Evolutionary conservation across 305 asterid genomes (phyloP).

Genomic region (Ilex paraguariensis): DNA sequence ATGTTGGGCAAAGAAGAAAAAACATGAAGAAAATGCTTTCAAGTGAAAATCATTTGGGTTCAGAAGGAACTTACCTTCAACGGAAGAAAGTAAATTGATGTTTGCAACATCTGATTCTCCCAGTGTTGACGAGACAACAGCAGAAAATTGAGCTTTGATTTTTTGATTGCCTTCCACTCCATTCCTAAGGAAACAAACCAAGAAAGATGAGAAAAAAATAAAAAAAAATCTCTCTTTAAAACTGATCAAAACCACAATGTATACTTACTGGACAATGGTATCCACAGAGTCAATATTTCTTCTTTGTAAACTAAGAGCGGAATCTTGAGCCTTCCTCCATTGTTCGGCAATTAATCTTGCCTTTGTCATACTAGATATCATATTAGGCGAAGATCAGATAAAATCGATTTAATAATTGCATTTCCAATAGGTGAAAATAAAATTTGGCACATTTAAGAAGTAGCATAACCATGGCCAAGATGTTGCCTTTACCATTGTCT

Average conservation of each 20-base stretch:
- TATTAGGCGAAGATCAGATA: neutral
- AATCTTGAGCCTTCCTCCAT: constrained; percentile 22
- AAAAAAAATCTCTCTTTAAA: neutral
- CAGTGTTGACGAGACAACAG: constrained; percentile 10
- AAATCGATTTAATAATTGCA: no score
- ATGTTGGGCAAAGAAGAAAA: no score
- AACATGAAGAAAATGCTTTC: no score
- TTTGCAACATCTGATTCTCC: constrained; percentile 15
- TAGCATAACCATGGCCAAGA: neutral
- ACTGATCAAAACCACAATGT: constrained; percentile 2
- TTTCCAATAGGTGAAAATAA: no score
- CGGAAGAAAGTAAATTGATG: constrained; percentile 7
- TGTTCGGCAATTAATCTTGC: constrained; percentile 8
- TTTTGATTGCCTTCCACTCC: constrained; percentile 8
- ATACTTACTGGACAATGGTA: constrained; percentile 12
- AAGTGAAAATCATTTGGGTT: neutral
- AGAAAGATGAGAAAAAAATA: neutral
- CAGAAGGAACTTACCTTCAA: constrained; percentile 10
- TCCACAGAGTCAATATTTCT: constrained; percentile 10
- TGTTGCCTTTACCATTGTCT: constrained; percentile 9
- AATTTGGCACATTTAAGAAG: neutral
- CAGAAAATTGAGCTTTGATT: constrained; percentile 9
- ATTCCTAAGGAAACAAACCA: constrained; percentile 10
- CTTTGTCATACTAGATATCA: constrained; percentile 9
- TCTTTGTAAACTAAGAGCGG: constrained; percentile 8